These are phyloP conservation scores for Trichosporon asahii DNA, from an alignment of 1,284 basidiomycete species.

Conservation along the genomic window DNA sequence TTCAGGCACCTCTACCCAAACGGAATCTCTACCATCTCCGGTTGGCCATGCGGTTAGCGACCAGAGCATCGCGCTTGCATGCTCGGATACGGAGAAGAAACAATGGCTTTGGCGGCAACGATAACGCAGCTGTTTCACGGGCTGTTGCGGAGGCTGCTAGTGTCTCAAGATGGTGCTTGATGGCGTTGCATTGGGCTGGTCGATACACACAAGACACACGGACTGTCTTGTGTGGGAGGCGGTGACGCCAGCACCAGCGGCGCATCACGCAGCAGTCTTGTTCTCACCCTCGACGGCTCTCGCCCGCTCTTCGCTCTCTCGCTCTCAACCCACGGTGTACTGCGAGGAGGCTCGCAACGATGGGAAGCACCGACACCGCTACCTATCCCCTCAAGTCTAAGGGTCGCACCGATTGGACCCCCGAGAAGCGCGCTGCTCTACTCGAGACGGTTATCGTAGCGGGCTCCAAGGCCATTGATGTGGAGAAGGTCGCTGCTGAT, in stretches of 20 bases:
- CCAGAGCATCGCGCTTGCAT: not conserved
- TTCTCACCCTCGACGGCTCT: not conserved
- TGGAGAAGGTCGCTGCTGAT: not conserved
- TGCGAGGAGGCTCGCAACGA: not conserved
- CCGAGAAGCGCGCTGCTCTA: constrained; percentile 9
- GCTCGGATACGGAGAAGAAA: not conserved
- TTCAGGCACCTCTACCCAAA: not conserved
- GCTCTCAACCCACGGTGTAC: not conserved
- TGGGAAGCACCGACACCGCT: not conserved
- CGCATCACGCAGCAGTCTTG: not conserved
- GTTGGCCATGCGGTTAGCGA: not conserved
- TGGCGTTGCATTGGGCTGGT: not conserved
- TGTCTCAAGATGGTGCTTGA: not conserved
- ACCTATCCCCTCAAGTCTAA: not conserved
- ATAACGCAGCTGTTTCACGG: not conserved
- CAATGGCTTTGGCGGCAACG: not conserved
- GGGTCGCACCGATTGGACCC: constrained; percentile 2
- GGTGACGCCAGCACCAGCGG: not conserved
- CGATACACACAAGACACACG: not conserved
- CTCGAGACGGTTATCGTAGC: constrained; percentile 7
- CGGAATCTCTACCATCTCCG: not conserved
- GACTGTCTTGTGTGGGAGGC: not conserved
- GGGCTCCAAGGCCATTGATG: not conserved
- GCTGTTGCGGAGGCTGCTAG: not conserved
- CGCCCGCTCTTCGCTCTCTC: not conserved